Evolutionary conservation across 805 yeast genomes (phyloP).

Genomic region (Nakazawaea laoshanensis): DNA sequence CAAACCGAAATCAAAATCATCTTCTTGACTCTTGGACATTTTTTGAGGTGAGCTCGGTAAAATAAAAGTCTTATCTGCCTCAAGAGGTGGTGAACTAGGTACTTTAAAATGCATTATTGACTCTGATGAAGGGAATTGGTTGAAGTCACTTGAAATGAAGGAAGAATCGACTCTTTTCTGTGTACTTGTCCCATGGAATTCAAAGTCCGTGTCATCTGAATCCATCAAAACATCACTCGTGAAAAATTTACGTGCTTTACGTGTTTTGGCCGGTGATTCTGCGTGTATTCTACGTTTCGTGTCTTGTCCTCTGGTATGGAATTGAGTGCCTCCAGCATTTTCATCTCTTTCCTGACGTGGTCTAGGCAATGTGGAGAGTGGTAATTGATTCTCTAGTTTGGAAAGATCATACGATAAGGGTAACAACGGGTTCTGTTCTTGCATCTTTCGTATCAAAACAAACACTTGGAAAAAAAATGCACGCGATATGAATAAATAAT

Average conservation of each 20-base stretch:
- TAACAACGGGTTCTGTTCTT: constrained; percentile 21
- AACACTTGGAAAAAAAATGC: background rate
- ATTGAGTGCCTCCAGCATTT: constrained; percentile 33
- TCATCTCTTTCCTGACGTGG: constrained; percentile 29
- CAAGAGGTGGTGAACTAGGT: constrained; percentile 24
- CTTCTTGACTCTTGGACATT: constrained; percentile 2
- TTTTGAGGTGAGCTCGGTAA: constrained; percentile 16
- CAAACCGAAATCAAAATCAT: constrained; percentile 35
- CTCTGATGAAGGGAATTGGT: constrained; percentile 12
- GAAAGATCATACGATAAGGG: constrained; percentile 42
- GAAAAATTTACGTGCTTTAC: constrained; percentile 2
- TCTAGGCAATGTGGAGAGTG: constrained; percentile 31
- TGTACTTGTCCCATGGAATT: constrained; percentile 3
- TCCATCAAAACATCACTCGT: constrained; percentile 12
- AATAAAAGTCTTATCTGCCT: constrained; percentile 10
- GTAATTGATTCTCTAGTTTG: constrained; percentile 20
- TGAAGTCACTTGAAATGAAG: constrained; percentile 6
- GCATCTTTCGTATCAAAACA: constrained; percentile 3
- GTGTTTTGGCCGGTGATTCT: constrained; percentile 4
- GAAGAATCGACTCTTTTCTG: background rate
- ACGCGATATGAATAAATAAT: too few relatives aligned
- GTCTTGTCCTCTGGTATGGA: constrained; percentile 33
- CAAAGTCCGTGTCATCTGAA: background rate
- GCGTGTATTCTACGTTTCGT: constrained; percentile 19
- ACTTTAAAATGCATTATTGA: constrained; percentile 28